Evolutionary conservation across 352 stramenopile species (phyloP).

Genomic region (Thraustotheca clavata): DNA sequence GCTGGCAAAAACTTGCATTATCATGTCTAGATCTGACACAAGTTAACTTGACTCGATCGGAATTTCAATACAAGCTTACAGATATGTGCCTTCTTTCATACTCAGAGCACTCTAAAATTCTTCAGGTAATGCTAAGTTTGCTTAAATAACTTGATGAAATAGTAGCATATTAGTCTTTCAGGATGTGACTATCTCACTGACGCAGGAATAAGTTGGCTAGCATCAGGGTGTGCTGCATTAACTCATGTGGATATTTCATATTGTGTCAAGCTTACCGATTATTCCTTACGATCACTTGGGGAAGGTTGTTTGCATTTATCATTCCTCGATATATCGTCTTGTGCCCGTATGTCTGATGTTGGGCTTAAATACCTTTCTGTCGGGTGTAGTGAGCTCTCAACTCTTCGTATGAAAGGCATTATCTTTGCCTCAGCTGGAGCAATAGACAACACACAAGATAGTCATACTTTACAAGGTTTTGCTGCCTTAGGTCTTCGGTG

Average conservation of each 20-base stretch:
- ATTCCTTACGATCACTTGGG: slow-evolving; percentile 70
- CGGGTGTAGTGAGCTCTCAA: not conserved
- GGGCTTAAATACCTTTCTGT: slow-evolving; percentile 29
- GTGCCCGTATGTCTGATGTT: slow-evolving; percentile 40
- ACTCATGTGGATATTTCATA: slow-evolving; percentile 71
- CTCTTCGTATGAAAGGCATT: slow-evolving; percentile 6
- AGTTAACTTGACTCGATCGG: slow-evolving; percentile 78
- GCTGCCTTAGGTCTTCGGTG: slow-evolving; percentile 2
- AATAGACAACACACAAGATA: no score
- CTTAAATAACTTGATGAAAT: slow-evolving; percentile 2
- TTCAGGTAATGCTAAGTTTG: slow-evolving; percentile 36
- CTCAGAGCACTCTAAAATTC: slow-evolving; percentile 39
- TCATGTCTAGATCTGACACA: slow-evolving; percentile 44
- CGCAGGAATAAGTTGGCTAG: slow-evolving; percentile 89
- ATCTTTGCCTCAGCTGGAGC: slow-evolving; percentile 38
- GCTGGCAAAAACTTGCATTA: slow-evolving; percentile 70
- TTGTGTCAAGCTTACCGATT: slow-evolving; percentile 85
- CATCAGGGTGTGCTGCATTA: slow-evolving; percentile 66
- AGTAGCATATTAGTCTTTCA: slow-evolving; percentile 44
- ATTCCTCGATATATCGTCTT: slow-evolving; percentile 38
- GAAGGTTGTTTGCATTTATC: slow-evolving; percentile 61
- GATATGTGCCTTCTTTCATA: slow-evolving; percentile 86
- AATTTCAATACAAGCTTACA: slow-evolving; percentile 88
- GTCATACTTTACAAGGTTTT: not conserved
- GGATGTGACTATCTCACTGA: slow-evolving; percentile 89